A percentile compares a stretch with the other conserved stretches of the same genome.
These are phyloP conservation scores for Exophiala mesophila DNA, from an alignment of 2,329 filamentous ascomycete genomes.

Conservation along the genomic window DNA sequence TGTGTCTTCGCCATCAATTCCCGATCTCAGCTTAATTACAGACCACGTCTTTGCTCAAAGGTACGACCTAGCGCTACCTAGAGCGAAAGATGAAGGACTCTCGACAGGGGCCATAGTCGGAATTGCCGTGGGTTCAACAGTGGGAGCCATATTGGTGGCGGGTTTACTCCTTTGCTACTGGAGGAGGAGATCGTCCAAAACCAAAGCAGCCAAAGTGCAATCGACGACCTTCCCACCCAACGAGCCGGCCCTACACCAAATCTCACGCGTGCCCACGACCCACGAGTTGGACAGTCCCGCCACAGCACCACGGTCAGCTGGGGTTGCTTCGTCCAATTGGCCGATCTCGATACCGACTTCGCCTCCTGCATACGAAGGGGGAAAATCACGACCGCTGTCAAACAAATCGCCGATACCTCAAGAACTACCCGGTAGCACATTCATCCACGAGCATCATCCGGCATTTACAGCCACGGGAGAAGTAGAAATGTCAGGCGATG, in stretches of 20 bases:
- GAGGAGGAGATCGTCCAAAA: constrained; percentile 14
- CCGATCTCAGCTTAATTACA: constrained; percentile 25
- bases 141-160: constrained; percentile 9
- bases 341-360: constrained; percentile 15
- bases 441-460: constrained; percentile 28
- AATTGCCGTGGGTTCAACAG: constrained; percentile 18
- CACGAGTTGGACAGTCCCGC: constrained; percentile 25
- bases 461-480: constrained; percentile 13
- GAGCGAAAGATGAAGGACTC: constrained; percentile 6
- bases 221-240: constrained; percentile 24
- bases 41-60: constrained; percentile 26
- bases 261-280: constrained; percentile 14
- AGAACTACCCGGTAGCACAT: constrained; percentile 28
- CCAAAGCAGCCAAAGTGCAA: constrained; percentile 9
- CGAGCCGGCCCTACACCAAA: constrained; percentile 18
- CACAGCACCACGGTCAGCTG: constrained; percentile 8
- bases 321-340: constrained; percentile 9
- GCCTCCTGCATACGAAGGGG: constrained; percentile 24
- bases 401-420: constrained; percentile 11
- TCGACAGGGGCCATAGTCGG: constrained; percentile 23
- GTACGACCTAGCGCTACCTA: constrained; percentile 16
- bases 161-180: constrained; percentile 11
- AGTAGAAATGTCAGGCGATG: constrained; percentile 11
- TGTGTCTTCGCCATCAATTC: constrained; percentile 20
- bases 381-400: neutral